A percentile compares a stretch with the other conserved stretches of the same genome.
phyloP scores from a whole-genome alignment of 2,329 filamentous ascomycete species.

The Aureobasidium sp. region DNA sequence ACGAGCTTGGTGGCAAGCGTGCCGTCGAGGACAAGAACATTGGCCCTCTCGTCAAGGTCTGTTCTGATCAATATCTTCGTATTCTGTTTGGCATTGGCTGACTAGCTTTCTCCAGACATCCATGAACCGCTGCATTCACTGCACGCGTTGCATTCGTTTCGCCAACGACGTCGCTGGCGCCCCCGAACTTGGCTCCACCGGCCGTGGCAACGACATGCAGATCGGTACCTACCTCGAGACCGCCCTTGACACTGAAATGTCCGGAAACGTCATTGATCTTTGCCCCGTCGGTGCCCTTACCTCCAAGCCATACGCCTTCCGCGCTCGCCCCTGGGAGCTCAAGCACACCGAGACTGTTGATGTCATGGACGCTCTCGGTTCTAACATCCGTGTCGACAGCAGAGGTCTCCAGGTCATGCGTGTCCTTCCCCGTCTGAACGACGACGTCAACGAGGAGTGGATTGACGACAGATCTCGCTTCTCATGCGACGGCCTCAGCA shows the following conservation, averaged over 20 bases:
- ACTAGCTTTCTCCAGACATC: slow-evolving; percentile 55
- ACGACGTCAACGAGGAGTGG: slow-evolving; percentile 99
- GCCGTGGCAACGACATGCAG: slow-evolving; percentile 93
- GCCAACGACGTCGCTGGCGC: slow-evolving; percentile 95
- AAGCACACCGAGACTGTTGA: slow-evolving; percentile 95
- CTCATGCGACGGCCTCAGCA: slow-evolving; percentile 92
- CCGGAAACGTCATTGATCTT: slow-evolving; percentile 94
- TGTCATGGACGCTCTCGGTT: slow-evolving; percentile 84
- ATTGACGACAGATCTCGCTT: slow-evolving; percentile 98
- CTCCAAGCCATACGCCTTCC: slow-evolving; percentile 96
- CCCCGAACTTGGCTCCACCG: slow-evolving; percentile 86
- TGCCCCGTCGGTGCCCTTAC: slow-evolving; percentile 95
- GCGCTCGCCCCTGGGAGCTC: slow-evolving; percentile 91
- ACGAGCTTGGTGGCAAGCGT: slow-evolving; percentile 91
- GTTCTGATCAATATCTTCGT: neutral
- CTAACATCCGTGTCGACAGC: slow-evolving; percentile 88
- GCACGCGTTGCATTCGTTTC: slow-evolving; percentile 94
- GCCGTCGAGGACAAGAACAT: slow-evolving; percentile 99
- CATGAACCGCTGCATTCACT: slow-evolving; percentile 99
- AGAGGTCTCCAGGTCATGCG: slow-evolving; percentile 95
- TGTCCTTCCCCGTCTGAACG: slow-evolving; percentile 83
- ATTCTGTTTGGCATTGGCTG: neutral
- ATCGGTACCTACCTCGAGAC: slow-evolving; percentile 97
- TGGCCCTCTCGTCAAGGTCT: slow-evolving; percentile 79
- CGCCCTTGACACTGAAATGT: slow-evolving; percentile 88